A percentile compares a stretch with the other conserved stretches of the same genome.
Conservation (phyloP, 2,329 filamentous ascomycete genomes). For the Aureobasidium namibiae region DNA sequence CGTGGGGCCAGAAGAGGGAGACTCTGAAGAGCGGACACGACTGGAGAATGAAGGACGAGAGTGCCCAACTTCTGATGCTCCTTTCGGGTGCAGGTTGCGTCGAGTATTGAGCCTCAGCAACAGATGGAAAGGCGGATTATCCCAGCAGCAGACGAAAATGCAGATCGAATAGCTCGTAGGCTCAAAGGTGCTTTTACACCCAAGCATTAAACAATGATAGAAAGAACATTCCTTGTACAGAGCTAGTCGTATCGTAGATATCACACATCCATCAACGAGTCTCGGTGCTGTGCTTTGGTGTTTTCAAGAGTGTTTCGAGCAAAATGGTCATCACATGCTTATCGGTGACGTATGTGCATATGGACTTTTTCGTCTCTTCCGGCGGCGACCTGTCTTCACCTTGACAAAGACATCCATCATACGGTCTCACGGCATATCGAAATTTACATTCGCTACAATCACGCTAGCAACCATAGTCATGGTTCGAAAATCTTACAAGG, state of each 20-base stretch:
- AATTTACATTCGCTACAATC: not conserved
- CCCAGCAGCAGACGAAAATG: too few species aligned
- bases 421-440: not conserved
- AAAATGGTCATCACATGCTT: not conserved
- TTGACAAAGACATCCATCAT: not conserved
- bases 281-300: not conserved
- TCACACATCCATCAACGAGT: not conserved
- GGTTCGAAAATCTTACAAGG: not conserved
- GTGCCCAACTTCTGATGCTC: slow-evolving; percentile 30
- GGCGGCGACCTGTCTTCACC: not conserved
- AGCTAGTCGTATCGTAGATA: not conserved
- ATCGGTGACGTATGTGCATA: not conserved
- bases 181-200: not conserved
- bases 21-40: slow-evolving; percentile 26
- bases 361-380: not conserved
- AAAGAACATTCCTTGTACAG: not conserved
- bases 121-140: not conserved
- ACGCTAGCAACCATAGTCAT: not conserved
- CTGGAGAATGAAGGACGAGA: slow-evolving; percentile 27
- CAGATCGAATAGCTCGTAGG: not conserved
- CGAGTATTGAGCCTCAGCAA: not conserved
- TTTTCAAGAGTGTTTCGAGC: not conserved
- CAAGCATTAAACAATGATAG: not conserved
- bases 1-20: slow-evolving; percentile 27
- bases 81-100: slow-evolving; percentile 31